phyloP scores from a whole-genome alignment of 768 basidiomycete genomes.

The Sarcodon aspratus region DNA sequence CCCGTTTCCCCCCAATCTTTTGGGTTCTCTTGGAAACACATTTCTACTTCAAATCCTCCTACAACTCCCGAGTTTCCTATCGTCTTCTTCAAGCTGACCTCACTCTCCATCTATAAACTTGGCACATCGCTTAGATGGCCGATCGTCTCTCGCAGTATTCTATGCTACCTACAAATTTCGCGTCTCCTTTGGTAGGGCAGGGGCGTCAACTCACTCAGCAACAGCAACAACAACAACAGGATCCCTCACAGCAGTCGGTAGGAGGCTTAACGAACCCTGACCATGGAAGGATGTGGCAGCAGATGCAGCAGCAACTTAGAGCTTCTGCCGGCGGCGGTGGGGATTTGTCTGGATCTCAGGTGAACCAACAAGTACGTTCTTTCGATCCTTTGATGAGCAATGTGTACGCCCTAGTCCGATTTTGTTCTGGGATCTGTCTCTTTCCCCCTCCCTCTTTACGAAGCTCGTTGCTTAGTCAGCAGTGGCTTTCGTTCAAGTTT shows the following conservation, averaged over 20 bases:
- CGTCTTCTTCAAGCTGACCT: too few species aligned
- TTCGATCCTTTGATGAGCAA: not conserved
- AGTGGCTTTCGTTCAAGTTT: not conserved
- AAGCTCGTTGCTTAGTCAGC: not conserved
- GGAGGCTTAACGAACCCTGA: constrained; percentile 37
- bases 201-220: constrained; percentile 31
- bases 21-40: not conserved
- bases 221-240: constrained; percentile 27
- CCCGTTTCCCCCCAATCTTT: not conserved
- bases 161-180: constrained; percentile 41
- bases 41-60: not conserved
- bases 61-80: too few species aligned
- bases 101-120: too few species aligned
- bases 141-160: constrained; percentile 46
- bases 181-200: constrained; percentile 31
- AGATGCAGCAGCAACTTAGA: constrained; percentile 34
- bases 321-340: constrained; percentile 28
- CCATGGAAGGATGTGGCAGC: constrained; percentile 45
- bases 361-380: constrained; percentile 36
- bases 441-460: not conserved
- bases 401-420: not conserved
- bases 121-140: constrained; percentile 28
- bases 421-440: not conserved
- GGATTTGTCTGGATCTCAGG: constrained; percentile 27
- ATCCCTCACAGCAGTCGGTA: constrained; percentile 26